Evolutionary conservation across 768 basidiomycete genomes (phyloP).

Genomic region (Rhizopogon roseolus): DNA sequence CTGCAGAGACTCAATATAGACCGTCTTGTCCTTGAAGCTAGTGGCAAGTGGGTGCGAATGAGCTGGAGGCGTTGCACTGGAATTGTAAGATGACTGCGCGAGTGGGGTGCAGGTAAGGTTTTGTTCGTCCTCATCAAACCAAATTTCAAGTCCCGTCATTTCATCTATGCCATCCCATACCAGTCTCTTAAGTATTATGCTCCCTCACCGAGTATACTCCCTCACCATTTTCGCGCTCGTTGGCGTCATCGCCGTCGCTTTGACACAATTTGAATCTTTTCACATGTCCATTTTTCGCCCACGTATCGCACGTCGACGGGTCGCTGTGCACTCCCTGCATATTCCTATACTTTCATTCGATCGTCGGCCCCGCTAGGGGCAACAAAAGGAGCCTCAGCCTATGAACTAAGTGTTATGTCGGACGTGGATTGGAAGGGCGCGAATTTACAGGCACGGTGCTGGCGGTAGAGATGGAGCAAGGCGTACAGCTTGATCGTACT

Average conservation of each 20-base stretch:
- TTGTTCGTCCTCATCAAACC: slow-evolving; percentile 45
- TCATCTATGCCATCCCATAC: slow-evolving; percentile 13
- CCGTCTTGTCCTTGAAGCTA: too few relatives aligned
- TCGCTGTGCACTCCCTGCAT: slow-evolving; percentile 19
- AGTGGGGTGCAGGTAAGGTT: slow-evolving; percentile 76
- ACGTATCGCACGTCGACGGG: slow-evolving; percentile 15
- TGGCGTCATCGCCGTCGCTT: slow-evolving; percentile 24
- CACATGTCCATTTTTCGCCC: slow-evolving; percentile 16
- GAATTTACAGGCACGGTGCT: slow-evolving; percentile 50
- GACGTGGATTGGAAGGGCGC: slow-evolving; percentile 84
- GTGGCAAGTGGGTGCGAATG: too few relatives aligned
- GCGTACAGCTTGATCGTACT: slow-evolving; percentile 20
- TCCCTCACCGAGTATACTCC: slow-evolving; percentile 24
- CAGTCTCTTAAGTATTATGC: slow-evolving; percentile 17
- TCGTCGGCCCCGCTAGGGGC: slow-evolving; percentile 13
- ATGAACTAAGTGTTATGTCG: slow-evolving; percentile 72
- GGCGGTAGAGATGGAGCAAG: slow-evolving; percentile 30
- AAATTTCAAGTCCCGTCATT: slow-evolving; percentile 17
- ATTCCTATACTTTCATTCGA: slow-evolving; percentile 23
- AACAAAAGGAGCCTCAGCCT: slow-evolving; percentile 30
- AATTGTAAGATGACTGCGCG: slow-evolving; percentile 50
- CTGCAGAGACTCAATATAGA: too few relatives aligned
- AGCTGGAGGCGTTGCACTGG: too few relatives aligned
- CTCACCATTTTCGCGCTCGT: slow-evolving; percentile 28
- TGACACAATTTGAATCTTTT: slow-evolving; percentile 15